Evolutionary conservation across 2,329 filamentous ascomycete genomes (phyloP), one percentile per base, ranked within the genome.

Genomic region (Tolypocladium ophioglossoides): DNA sequence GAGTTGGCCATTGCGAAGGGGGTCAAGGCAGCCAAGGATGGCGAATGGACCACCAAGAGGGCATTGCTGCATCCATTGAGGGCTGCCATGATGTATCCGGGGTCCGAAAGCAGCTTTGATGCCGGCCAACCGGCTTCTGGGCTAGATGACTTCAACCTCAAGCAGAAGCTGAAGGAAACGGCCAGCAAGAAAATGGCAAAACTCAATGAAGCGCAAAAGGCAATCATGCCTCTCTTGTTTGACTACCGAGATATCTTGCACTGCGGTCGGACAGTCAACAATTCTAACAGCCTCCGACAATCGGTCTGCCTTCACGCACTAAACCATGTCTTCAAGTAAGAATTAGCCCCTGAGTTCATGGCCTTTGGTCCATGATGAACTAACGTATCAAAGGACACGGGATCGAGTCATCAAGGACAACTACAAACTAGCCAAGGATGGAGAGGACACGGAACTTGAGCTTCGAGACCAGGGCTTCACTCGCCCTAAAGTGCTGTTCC

Each of bases 321-420:
- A 14, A 97, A 97, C 67, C 94, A 97, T 66, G 78, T 97, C 41
- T 85, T 95, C 70, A 96, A 96, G 82, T 84, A 67, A 67, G 79
- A 65, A 2, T 16, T 9, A 2, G 11, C 27, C 27, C 27, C 4
- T 3, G 10, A 12, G 27, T 5, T 8, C 44, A 32, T 2, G 27
- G 8, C 9, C 4, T 5, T 7, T 7, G 5, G 14, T 24, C 27
- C n/a, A 46, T 5, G 27, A 10, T 5, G n/a, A 32, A 35, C 51
- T 59, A 54, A 58, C 37, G 58, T 52, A 2, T 5, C 30, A 1
- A 51, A 85, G 82, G 69, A 96, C 92, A 2, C 84, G 94, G 59
- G 92, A 97, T 65, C 83, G 85, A 34, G 87, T 97, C 0, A 81
- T 97, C 57, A 97, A 96, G 70, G 95, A 97, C 72, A 97, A 91